Evolutionary conservation across 2,329 filamentous ascomycete genomes (phyloP).

Genomic region (Fusarium bulbicola): DNA sequence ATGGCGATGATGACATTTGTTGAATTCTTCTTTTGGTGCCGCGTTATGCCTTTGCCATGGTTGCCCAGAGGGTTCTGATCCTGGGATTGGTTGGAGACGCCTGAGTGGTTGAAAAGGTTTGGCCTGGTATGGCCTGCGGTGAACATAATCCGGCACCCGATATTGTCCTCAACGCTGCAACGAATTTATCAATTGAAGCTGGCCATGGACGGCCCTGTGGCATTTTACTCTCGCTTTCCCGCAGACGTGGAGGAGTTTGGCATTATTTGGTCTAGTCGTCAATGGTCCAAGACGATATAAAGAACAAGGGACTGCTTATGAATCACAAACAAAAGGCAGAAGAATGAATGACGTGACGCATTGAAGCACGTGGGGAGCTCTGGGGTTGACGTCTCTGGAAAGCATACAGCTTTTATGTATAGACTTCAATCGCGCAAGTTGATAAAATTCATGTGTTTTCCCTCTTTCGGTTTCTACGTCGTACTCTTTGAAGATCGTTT

Average conservation of each 20-base stretch:
- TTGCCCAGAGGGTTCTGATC: slow-evolving; percentile 32
- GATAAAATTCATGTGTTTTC: slow-evolving; percentile 16
- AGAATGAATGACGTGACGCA: slow-evolving; percentile 28
- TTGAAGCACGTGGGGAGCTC: slow-evolving; percentile 16
- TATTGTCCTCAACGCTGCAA: slow-evolving; percentile 39
- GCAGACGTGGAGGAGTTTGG: slow-evolving; percentile 37
- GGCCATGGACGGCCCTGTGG: slow-evolving; percentile 40
- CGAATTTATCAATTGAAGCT: slow-evolving; percentile 44
- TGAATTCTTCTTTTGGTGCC: slow-evolving; percentile 37
- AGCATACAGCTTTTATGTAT: slow-evolving; percentile 21
- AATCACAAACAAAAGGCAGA: slow-evolving; percentile 29
- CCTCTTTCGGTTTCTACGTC: background rate
- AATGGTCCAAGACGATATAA: slow-evolving; percentile 38
- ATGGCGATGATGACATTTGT: slow-evolving; percentile 36
- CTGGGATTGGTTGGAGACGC: slow-evolving; percentile 32
- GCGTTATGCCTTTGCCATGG: slow-evolving; percentile 38
- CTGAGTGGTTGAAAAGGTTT: slow-evolving; percentile 37
- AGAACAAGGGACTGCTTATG: slow-evolving; percentile 33
- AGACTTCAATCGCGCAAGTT: slow-evolving; percentile 35
- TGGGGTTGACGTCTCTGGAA: slow-evolving; percentile 19
- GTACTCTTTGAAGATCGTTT: background rate
- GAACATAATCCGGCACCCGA: slow-evolving; percentile 32
- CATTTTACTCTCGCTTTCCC: slow-evolving; percentile 38
- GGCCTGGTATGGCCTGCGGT: slow-evolving; percentile 31
- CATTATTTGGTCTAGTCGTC: slow-evolving; percentile 33